Base-by-base conservation (phyloP, 257 asterid genomes). In the Mentha longifolia region DNA sequence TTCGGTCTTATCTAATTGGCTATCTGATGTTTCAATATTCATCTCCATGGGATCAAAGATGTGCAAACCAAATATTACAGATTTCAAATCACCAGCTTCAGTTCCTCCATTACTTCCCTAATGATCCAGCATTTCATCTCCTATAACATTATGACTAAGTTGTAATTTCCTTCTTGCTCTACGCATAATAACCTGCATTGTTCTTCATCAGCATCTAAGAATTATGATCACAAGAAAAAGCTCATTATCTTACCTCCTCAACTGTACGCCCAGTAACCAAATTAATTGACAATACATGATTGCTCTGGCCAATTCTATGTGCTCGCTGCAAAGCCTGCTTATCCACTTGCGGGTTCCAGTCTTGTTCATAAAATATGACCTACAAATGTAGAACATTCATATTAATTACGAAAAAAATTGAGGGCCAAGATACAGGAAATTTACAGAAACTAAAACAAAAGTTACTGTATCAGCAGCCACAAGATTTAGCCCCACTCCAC, bases 301-400 rank as follows among this genome's bases (percentile, higher is more conserved):
- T 88, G 67, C 47, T 78, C 82, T 94, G 98, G 79, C 97, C 98
- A 80, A 94, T 94, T 77, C 98, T 89, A 77, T 94, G 97, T 11
- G 96, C 95, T 65, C 97, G 96, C 87, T 94, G 98, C 82, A 91
- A 79, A 74, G 97, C 98, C 82, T 91, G 98, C 85, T 89, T 94
- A 85, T 94, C 98, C 63, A 94, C 96, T n/a, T 94, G 98, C 46
- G 98, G 97, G 76, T 94, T 94, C 98, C 98, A 94, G 75, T 94
- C 98, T 82, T 94, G 97, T 84, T 94, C 98, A 69, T 87, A 94
- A 84, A 94, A 94, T 71, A 94, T 85, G 76, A 94, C 97, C 97
- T 94, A 78, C 76, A 65, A 70, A 43, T 6, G 43, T 63, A 71
- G 31, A 60, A 58, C 9, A 47, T 52, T 76, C 65, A 62, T 31